phyloP scores from a whole-genome alignment of 441 rosid species.

The Mallotus repandus region DNA sequence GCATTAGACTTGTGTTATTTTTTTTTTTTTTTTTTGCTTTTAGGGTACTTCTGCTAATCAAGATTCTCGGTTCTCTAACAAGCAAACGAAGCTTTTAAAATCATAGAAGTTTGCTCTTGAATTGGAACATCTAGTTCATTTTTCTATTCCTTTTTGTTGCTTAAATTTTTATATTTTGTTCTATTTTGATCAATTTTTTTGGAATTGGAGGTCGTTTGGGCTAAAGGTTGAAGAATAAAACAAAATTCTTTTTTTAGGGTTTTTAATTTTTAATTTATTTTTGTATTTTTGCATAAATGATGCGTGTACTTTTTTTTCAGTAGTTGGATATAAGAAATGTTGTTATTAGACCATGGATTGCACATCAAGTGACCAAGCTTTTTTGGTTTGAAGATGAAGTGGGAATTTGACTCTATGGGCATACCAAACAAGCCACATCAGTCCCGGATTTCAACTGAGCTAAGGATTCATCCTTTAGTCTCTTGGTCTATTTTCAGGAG shows the following conservation, averaged over 20 bases:
- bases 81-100: constrained; percentile 92
- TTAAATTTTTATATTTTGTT: not conserved
- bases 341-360: constrained; percentile 95
- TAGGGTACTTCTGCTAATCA: constrained; percentile 99
- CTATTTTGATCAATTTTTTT: not conserved
- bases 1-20: not conserved
- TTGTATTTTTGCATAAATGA: not conserved
- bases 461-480: constrained; percentile 13
- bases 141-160: not conserved
- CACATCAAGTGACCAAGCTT: constrained; percentile 83
- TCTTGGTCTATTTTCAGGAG: not conserved
- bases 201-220: not conserved
- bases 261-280: too few species aligned
- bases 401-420: constrained; percentile 15
- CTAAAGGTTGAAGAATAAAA: too few species aligned
- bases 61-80: constrained; percentile 97
- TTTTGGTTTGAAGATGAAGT: constrained; percentile 99
- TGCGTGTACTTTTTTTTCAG: not conserved
- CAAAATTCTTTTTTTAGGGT: not conserved
- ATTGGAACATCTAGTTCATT: constrained; percentile 79
- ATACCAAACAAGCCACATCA: constrained; percentile 17
- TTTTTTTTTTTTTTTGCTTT: constrained; percentile 1
- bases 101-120: constrained; percentile 91
- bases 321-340: constrained; percentile 89
- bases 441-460: constrained; percentile 14